These are phyloP conservation scores for Ustilago curta DNA, from an alignment of 1,284 basidiomycete species.

Conservation along the genomic window DNA sequence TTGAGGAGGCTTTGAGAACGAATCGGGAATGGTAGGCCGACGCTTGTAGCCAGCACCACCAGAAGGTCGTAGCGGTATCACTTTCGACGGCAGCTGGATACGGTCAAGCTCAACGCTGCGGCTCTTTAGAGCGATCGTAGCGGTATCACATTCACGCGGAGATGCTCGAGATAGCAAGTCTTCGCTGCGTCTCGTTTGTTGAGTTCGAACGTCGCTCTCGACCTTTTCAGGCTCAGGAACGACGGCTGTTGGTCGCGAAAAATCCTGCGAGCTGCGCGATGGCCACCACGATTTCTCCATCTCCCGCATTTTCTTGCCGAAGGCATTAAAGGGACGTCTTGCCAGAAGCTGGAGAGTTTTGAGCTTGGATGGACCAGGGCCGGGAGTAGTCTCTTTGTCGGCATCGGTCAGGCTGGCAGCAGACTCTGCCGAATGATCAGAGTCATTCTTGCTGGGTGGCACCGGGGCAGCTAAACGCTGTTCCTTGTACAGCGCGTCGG, in stretches of 20 bases:
- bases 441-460: neutral
- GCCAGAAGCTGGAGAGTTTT: conserved; percentile 38
- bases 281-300: conserved; percentile 37
- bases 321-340: conserved; percentile 29
- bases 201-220: neutral
- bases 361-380: conserved; percentile 18
- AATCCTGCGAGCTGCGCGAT: conserved; percentile 16
- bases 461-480: neutral
- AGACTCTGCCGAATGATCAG: neutral
- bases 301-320: conserved; percentile 36
- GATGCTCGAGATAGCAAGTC: conserved; percentile 32
- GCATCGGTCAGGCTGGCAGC: neutral
- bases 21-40: conserved; percentile 34
- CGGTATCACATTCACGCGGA: conserved; percentile 13
- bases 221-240: neutral
- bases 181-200: conserved; percentile 27
- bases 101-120: conserved; percentile 41
- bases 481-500: neutral
- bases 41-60: conserved; percentile 12
- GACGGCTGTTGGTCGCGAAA: neutral
- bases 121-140: conserved; percentile 20
- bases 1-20: conserved; percentile 14
- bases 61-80: conserved; percentile 23
- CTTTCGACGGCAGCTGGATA: conserved; percentile 24
- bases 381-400: neutral